A percentile compares a stretch with the other conserved stretches of the same genome.
These are phyloP conservation scores for Auriscalpium orientale DNA, from an alignment of 768 basidiomycete genomes.

Conservation along the genomic window DNA sequence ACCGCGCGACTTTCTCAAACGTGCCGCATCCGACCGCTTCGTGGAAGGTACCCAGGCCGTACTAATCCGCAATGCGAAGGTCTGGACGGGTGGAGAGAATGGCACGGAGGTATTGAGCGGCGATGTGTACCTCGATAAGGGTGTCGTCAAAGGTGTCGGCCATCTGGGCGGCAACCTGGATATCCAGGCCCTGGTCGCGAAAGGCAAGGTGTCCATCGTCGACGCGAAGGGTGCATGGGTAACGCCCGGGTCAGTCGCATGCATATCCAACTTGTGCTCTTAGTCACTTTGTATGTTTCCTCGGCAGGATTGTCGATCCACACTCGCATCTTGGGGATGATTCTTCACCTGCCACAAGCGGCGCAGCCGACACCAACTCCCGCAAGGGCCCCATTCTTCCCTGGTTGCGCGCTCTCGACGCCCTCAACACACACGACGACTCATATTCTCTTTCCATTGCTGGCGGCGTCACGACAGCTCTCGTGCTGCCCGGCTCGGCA, in stretches of 20 bases:
- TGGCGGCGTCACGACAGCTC: slow-evolving; percentile 73
- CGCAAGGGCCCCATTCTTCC: slow-evolving; percentile 41
- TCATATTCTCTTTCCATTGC: slow-evolving; percentile 62
- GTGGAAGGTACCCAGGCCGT: slow-evolving; percentile 54
- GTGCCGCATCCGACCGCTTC: slow-evolving; percentile 58
- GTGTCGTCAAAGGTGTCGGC: slow-evolving; percentile 57
- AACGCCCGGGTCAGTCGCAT: slow-evolving; percentile 49
- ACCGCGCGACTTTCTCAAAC: slow-evolving; percentile 36
- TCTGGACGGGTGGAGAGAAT: slow-evolving; percentile 75
- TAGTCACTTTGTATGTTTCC: neutral
- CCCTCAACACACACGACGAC: slow-evolving; percentile 74
- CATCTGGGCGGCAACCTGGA: slow-evolving; percentile 25
- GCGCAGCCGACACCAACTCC: slow-evolving; percentile 37
- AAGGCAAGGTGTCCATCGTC: slow-evolving; percentile 32
- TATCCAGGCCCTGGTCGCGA: slow-evolving; percentile 7
- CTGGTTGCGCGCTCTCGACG: slow-evolving; percentile 72
- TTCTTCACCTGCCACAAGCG: slow-evolving; percentile 19
- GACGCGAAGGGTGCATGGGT: slow-evolving; percentile 70
- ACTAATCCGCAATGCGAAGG: slow-evolving; percentile 64
- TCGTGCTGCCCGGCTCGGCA: slow-evolving; percentile 69
- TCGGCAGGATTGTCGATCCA: slow-evolving; percentile 33
- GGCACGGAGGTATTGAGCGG: slow-evolving; percentile 60
- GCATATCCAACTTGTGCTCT: neutral
- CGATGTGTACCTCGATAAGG: slow-evolving; percentile 64
- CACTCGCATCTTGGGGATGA: slow-evolving; percentile 42